Base-by-base conservation (phyloP, 2,329 filamentous ascomycete species). In the Thermothelomyces thermophilus region DNA sequence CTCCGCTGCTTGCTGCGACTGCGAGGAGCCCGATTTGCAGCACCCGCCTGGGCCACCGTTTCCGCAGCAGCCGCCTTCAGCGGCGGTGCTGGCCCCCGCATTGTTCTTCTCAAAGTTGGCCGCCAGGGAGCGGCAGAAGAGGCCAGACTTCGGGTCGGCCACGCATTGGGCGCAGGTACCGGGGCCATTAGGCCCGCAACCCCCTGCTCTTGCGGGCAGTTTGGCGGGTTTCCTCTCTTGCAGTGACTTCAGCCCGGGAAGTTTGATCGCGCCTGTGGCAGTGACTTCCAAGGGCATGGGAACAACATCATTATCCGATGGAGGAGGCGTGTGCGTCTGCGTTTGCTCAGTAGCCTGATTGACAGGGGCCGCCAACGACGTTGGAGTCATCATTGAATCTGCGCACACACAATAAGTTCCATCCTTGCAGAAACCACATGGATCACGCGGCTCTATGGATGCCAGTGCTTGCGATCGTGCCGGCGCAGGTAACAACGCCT, bases 321-420 rank as follows among this genome's bases (percentile, higher is more conserved):
- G 75, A 6, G 79, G 78, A 10, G 78, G 78, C 2, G 78, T 82
- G 54, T 76, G 73, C 26, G 70, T 74, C 64, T 78, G 77, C 24
- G 64, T 62, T 7, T 70, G 67, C 6, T 71, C 65, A 3, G 54
- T 42, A 35, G 72, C 69, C 13, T 69, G 62, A 1, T 65, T 64
- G 11, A 69, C 66, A 58, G 70, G 68, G 44, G 68, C 66, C 1
- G 70, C 66, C 28, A 66, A 68, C 14, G 57, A 58, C 11, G 59
- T 43, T 11, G 60, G 54, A 13, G 39, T 37, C 17, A 60, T 54
- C 52, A 64, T 62, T 16, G 62, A 58, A 9, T 90, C 87, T 20
- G 86, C 87, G 66, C 87, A 93, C 57, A 90, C 82, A 62, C 87
- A 93, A 59, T 87, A 87, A 0, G 84, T 90, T 4, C 86, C 86